Conservation (phyloP, 768 basidiomycete genomes). For the Boletellus emodensis region DNA sequence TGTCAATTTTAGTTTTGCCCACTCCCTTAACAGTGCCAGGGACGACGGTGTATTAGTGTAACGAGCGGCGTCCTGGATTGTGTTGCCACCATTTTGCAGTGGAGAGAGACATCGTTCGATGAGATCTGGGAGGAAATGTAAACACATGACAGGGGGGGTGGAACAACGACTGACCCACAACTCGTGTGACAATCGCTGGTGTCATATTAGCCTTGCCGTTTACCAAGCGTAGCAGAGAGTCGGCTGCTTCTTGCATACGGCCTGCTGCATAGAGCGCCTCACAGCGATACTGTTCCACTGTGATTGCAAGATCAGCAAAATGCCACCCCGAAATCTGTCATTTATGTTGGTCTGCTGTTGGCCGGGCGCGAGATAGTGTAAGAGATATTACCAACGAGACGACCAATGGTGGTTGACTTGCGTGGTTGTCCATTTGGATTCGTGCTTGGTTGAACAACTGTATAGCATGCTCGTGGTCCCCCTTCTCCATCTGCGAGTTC, state of each 20-base stretch:
- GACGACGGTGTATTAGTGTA: no score
- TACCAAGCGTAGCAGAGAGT: no score
- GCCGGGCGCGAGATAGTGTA: no score
- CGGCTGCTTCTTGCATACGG: no score
- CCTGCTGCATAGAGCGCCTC: background rate
- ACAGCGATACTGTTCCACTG: background rate
- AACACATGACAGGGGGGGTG: background rate
- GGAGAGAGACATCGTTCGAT: background rate
- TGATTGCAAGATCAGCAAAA: background rate
- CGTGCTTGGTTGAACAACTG: background rate
- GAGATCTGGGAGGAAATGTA: background rate
- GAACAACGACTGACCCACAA: no score
- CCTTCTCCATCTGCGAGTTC: background rate
- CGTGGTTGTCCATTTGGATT: background rate
- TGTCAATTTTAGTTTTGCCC: slow-evolving; percentile 1
- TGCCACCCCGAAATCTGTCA: slow-evolving; percentile 10
- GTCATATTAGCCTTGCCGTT: no score
- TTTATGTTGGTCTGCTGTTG: no score
- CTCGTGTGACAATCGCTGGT: no score
- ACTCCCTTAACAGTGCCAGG: background rate
- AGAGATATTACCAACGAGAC: background rate
- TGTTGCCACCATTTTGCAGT: background rate
- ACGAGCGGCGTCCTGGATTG: no score
- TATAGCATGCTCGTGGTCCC: background rate
- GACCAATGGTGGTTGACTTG: background rate